These are phyloP conservation scores for Exobasidium rhododendri DNA, from an alignment of 1,284 basidiomycete species.

Conservation along the genomic window DNA sequence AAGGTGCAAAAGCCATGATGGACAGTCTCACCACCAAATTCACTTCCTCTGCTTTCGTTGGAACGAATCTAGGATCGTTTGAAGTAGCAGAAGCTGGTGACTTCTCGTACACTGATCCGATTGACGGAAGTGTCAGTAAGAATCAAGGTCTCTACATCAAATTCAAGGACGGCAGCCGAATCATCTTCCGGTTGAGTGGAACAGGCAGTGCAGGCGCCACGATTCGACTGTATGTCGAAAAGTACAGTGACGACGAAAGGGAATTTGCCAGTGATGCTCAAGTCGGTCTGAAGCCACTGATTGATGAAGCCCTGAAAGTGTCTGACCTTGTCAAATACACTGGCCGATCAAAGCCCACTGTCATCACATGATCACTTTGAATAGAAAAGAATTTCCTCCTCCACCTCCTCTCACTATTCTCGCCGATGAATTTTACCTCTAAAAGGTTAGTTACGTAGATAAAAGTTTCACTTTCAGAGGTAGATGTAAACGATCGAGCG, in stretches of 20 bases:
- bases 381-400: too few relatives aligned
- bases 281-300: conserved; percentile 86
- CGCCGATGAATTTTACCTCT: too few relatives aligned
- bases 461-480: too few relatives aligned
- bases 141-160: conserved; percentile 93
- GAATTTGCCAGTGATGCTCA: conserved; percentile 77
- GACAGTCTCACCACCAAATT: conserved; percentile 72
- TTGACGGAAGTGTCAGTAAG: conserved; percentile 85
- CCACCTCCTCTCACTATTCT: too few relatives aligned
- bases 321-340: conserved; percentile 82
- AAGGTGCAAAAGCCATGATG: conserved; percentile 82
- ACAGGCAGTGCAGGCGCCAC: conserved; percentile 95
- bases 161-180: conserved; percentile 84
- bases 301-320: conserved; percentile 83
- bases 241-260: conserved; percentile 76
- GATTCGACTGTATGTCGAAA: conserved; percentile 59
- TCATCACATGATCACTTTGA: conserved; percentile 12
- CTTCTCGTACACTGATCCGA: conserved; percentile 96
- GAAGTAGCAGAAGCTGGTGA: conserved; percentile 75
- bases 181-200: conserved; percentile 92
- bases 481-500: too few relatives aligned
- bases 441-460: too few relatives aligned
- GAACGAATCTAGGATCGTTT: conserved; percentile 64
- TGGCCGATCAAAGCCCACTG: conserved; percentile 78
- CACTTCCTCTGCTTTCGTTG: conserved; percentile 60